These are phyloP conservation scores for Grigorovia humatica DNA, from an alignment of 805 yeast species.

Conservation along the genomic window DNA sequence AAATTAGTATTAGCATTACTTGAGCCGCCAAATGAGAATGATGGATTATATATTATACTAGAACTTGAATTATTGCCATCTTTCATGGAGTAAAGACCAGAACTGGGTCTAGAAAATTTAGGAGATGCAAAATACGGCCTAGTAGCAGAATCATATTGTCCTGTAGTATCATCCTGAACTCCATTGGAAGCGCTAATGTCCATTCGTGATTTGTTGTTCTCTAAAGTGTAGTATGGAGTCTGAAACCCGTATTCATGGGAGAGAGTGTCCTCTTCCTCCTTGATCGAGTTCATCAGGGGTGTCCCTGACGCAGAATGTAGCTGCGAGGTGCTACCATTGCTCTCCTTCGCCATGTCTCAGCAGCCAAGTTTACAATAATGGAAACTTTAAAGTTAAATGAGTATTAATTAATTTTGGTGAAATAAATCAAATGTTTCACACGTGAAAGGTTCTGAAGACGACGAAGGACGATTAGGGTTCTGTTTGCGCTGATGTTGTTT, in stretches of 20 bases:
- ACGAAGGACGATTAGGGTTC: neutral
- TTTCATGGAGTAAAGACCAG: conserved; percentile 18
- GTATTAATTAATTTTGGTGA: neutral
- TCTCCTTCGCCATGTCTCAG: neutral
- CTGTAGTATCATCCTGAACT: neutral
- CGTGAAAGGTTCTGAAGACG: neutral
- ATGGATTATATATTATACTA: conserved; percentile 24
- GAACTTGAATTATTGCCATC: conserved; percentile 28
- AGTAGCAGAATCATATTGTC: neutral
- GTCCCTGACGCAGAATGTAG: conserved; percentile 6
- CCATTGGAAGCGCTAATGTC: neutral
- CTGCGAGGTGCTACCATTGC: neutral
- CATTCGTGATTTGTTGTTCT: neutral
- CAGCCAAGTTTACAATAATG: neutral
- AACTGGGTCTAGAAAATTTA: conserved; percentile 10
- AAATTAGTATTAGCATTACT: neutral
- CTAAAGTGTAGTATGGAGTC: conserved; percentile 6
- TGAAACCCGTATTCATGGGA: conserved; percentile 7
- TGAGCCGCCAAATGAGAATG: conserved; percentile 25
- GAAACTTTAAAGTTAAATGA: neutral
- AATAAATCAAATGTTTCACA: neutral
- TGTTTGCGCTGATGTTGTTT: neutral
- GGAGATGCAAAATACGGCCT: conserved; percentile 16
- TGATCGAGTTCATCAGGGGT: conserved; percentile 21
- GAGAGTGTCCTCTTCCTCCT: conserved; percentile 20